Base-by-base conservation (phyloP, 495 filamentous ascomycete genomes). In the Penicillium macrosclerotiorum region DNA sequence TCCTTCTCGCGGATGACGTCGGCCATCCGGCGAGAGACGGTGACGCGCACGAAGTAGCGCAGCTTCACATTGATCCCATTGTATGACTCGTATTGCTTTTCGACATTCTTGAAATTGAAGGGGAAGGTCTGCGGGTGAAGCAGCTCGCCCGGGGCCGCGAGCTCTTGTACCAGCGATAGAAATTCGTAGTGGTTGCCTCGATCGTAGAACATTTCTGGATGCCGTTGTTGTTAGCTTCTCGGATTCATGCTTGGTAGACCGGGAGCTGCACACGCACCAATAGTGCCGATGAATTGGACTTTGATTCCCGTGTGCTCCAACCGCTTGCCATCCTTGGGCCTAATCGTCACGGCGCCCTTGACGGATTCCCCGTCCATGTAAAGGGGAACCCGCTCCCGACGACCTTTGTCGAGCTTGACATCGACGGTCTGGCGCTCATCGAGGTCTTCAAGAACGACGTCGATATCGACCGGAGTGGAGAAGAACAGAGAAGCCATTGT, bases 101-200 rank as follows among this genome's bases (percentile, higher is more conserved):
- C 93, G 55, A 99, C 88, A 67, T 97, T 97, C 71, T 97, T 99
- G 81, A 99, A 99, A 73, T 96, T 95, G 81, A 99, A 99, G 45
- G 94, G 89, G 75, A 95, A 96, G 31, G 90, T 95, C 72, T 97
- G 94, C 25, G 93, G 94, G 71, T 99, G 93, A 54, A 97, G 91
- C 42, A 99, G 83, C 69, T 99, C 93, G 58, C 93, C 94, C 2
- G 93, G 93, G 16, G 90, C 90, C 8, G 93, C 93, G 20, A 99
- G 81, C 65, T 99, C 93, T 64, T 96, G 93, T 42, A 90, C 90
- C 12, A 97, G 79, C 17, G 89, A 95, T 31, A 97, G 83, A 67
- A 99, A 99, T 72, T 99, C 93, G 74, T 99, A 94, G 72, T 99
- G 94, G 65, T 96, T 99, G 60, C 92, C 93, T 54, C 93, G 85